These are phyloP conservation scores for Ulmus americana DNA, from an alignment of 331 rosid genomes.

Conservation along the genomic window DNA sequence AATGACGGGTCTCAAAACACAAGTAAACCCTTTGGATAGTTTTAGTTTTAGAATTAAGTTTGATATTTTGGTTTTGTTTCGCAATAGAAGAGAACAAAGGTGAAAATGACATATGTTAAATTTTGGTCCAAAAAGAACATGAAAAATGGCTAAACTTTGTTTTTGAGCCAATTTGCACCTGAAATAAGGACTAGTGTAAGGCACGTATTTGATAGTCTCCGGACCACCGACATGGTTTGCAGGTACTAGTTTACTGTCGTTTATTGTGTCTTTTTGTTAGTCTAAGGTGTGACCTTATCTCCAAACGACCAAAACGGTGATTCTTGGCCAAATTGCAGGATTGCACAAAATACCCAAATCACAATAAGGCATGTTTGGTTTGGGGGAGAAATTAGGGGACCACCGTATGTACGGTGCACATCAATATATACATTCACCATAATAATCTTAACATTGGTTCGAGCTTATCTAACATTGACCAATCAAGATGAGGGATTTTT, in stretches of 20 bases:
- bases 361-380: not conserved
- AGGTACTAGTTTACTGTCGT: not conserved
- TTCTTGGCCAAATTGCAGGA: not conserved
- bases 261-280: not conserved
- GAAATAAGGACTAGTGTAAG: slow-evolving; percentile 6
- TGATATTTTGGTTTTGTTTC: not conserved
- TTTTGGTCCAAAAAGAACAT: no score
- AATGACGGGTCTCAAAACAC: not conserved
- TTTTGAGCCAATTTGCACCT: not conserved
- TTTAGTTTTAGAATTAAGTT: no score
- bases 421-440: not conserved
- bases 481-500: no score
- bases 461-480: no score
- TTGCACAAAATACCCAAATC: not conserved
- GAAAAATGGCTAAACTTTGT: not conserved
- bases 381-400: not conserved
- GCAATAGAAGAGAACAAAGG: no score
- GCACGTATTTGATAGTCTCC: slow-evolving; percentile 3
- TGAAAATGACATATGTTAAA: no score
- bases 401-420: not conserved
- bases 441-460: no score
- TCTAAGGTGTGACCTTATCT: not conserved
- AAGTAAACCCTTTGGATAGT: no score
- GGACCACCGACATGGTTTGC: slow-evolving; percentile 8
- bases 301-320: not conserved